phyloP scores from a whole-genome alignment of 345 rosid species.

The Gossypium stocksii region DNA sequence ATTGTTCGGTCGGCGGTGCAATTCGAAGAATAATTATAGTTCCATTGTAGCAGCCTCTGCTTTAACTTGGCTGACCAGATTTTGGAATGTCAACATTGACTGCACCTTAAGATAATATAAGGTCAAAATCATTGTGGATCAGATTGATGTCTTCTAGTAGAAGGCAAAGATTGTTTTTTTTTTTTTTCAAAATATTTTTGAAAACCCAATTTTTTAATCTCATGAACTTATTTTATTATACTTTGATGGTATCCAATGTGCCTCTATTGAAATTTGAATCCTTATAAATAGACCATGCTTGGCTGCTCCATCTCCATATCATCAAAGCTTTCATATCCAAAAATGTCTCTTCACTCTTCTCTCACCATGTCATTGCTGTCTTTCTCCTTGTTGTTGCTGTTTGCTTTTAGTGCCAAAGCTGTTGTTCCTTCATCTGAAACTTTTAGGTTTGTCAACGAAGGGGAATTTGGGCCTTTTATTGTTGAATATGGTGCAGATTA shows the following conservation, averaged over 20 bases:
- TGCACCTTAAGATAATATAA: too few species aligned
- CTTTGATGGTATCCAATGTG: too few species aligned
- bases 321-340: neutral
- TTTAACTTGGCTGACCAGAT: too few species aligned
- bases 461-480: constrained; percentile 28
- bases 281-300: constrained; percentile 1
- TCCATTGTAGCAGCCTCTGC: too few species aligned
- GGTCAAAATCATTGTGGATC: too few species aligned
- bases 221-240: too few species aligned
- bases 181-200: neutral
- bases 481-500: constrained; percentile 39
- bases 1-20: too few species aligned
- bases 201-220: neutral
- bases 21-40: too few species aligned
- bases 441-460: constrained; percentile 36
- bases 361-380: constrained; percentile 6
- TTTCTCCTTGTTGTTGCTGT: constrained; percentile 6
- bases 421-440: constrained; percentile 34
- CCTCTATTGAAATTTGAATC: too few species aligned
- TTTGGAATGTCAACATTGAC: too few species aligned
- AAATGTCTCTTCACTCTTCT: constrained; percentile 9
- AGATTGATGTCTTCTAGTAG: neutral
- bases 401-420: constrained; percentile 22
- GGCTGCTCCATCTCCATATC: neutral
- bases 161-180: neutral